These are phyloP conservation scores for Helotiales sp. DNA, from an alignment of 2,329 filamentous ascomycete genomes.

Conservation along the genomic window DNA sequence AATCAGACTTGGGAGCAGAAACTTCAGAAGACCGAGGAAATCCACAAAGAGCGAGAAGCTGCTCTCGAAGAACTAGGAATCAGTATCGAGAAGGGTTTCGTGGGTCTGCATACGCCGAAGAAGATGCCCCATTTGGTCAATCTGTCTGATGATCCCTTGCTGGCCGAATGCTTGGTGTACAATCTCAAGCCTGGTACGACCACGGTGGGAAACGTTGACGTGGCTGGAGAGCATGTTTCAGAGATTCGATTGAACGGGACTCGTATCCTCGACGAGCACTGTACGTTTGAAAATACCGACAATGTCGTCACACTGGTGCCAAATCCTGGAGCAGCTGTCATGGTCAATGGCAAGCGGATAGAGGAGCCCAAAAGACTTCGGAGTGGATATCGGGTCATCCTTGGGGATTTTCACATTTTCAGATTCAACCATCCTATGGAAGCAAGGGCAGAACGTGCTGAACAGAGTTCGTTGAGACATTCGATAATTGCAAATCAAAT, in stretches of 20 bases:
- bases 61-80: slow-evolving; percentile 96
- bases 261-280: slow-evolving; percentile 90
- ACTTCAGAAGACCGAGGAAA: slow-evolving; percentile 89
- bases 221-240: slow-evolving; percentile 67
- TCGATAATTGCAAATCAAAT: slow-evolving; percentile 71
- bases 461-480: slow-evolving; percentile 85
- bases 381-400: slow-evolving; percentile 91
- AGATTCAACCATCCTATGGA: slow-evolving; percentile 98
- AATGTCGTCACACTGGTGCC: slow-evolving; percentile 92
- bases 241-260: slow-evolving; percentile 95
- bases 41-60: slow-evolving; percentile 95
- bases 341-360: slow-evolving; percentile 95
- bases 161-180: slow-evolving; percentile 96
- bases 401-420: slow-evolving; percentile 99
- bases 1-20: slow-evolving; percentile 99
- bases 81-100: slow-evolving; percentile 97
- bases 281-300: slow-evolving; percentile 90
- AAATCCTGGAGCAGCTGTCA: slow-evolving; percentile 89
- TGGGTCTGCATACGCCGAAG: slow-evolving; percentile 93
- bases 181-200: slow-evolving; percentile 96
- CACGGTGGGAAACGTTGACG: slow-evolving; percentile 89
- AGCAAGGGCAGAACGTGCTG: slow-evolving; percentile 87
- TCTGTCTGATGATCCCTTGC: slow-evolving; percentile 88
- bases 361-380: slow-evolving; percentile 83
- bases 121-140: slow-evolving; percentile 99